Evolutionary conservation across 768 basidiomycete genomes (phyloP), one percentile per base, ranked within the genome.

Genomic region (Mycena venus): DNA sequence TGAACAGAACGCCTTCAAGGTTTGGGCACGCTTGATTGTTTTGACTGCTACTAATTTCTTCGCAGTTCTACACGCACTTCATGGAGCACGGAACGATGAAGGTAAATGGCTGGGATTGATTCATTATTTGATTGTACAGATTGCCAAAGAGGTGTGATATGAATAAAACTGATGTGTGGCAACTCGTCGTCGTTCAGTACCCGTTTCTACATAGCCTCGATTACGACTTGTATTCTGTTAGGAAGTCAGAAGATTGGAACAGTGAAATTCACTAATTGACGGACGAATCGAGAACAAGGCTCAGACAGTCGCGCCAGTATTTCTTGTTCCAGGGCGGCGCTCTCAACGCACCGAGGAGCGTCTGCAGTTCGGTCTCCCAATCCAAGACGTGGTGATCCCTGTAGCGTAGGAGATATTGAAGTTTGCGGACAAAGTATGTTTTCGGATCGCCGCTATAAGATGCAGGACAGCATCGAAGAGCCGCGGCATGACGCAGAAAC

Each of bases 71-170:
- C 64, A 80, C 78, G 4, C 83, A 84, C 56, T 80, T 84, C 9
- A 76, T 84, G 79, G 84, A 85, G 73, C 78, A 84, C 69, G 84
- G 83, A 2, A 83, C 82, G 56, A 86, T 86, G 85, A 86, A 86
- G 79, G 75, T 86, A 51, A 76, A 82, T 53, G 81, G 80, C 47
- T 86, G 85, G 85, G 84, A 85, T 78, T 85, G 77, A 76, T 40
- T 2, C n/a, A 59, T 60, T 23, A 25, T n/a, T 21, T 21, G 19
- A 15, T 5, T 29, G 47, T 49, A 19, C 21, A 53, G 53, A 42
- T n/a, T 38, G 42, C 15, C 34, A 23, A 58, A 12, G 27, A 25
- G 42, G 25, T 23, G 40, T 10, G 19, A 40, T 51, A 68, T 55
- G 65, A 69, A 65, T 70, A 63, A 51, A 69, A 58, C 32, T 64